These are phyloP conservation scores for Cordia subcordata DNA, from an alignment of 257 asterid species.

Conservation along the genomic window DNA sequence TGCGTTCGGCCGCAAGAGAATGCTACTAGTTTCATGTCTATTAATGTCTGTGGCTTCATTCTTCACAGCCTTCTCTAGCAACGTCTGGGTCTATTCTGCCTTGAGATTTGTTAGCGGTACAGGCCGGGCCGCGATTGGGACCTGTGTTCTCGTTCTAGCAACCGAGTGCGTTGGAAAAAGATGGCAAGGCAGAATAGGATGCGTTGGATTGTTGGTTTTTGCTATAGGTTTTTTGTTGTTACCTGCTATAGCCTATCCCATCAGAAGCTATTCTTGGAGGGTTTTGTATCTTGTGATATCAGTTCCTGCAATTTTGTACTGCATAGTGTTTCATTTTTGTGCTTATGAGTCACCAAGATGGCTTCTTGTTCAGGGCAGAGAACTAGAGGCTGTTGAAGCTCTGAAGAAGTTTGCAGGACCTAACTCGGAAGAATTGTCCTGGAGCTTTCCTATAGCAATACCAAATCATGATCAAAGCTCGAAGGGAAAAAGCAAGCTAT, in stretches of 20 bases:
- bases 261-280: constrained; percentile 1
- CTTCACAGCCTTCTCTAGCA: not conserved
- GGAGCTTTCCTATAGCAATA: not conserved
- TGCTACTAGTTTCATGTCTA: not conserved
- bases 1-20: not conserved
- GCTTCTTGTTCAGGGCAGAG: not conserved
- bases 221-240: not conserved
- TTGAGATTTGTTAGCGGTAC: not conserved
- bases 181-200: not conserved
- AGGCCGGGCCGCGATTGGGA: constrained; percentile 1
- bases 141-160: not conserved
- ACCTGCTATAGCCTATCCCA: not conserved
- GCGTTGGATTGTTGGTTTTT: not conserved
- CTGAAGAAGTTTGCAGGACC: not conserved
- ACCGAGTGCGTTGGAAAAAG: not conserved
- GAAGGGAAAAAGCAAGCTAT: not conserved
- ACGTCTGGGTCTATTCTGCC: not conserved
- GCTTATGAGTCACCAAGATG: constrained; percentile 4
- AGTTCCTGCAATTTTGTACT: not conserved
- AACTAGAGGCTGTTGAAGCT: not conserved
- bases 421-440: not conserved
- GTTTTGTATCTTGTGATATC: not conserved
- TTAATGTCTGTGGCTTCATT: not conserved
- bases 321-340: not conserved
- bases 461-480: not conserved